Evolutionary conservation across 2,329 filamentous ascomycete species (phyloP).

Genomic region (Monosporascus sp.): DNA sequence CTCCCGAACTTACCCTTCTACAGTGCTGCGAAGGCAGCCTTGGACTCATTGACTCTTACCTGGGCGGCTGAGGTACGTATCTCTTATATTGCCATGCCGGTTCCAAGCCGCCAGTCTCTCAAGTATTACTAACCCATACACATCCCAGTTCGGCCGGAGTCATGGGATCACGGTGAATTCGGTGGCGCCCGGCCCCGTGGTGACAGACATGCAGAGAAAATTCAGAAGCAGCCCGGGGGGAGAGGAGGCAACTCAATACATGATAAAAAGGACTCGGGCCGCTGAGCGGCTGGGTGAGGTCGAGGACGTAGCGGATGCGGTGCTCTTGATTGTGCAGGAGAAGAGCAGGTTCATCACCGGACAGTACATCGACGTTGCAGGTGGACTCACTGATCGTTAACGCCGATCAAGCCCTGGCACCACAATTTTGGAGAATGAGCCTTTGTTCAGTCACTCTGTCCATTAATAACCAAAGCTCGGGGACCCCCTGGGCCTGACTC

Average conservation of each 20-base stretch:
- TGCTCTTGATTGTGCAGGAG: conserved; percentile 12
- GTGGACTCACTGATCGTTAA: neutral
- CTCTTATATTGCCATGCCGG: neutral
- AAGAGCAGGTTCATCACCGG: conserved; percentile 17
- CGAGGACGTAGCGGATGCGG: conserved; percentile 15
- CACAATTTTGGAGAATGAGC: too few species aligned
- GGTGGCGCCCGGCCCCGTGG: conserved; percentile 11
- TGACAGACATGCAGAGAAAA: conserved; percentile 6
- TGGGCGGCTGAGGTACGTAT: conserved; percentile 10
- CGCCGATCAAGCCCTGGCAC: neutral
- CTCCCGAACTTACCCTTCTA: conserved; percentile 6
- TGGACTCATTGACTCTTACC: conserved; percentile 8
- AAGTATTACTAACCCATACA: neutral
- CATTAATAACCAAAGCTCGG: too few species aligned
- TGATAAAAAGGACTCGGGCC: conserved; percentile 6
- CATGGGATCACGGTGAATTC: conserved; percentile 16
- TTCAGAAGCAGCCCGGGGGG: conserved; percentile 7
- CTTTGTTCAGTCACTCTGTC: too few species aligned
- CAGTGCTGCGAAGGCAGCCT: conserved; percentile 10
- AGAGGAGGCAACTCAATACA: neutral
- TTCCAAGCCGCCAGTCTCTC: neutral
- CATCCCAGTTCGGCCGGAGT: conserved; percentile 10
- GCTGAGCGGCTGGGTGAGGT: conserved; percentile 8
- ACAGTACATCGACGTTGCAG: conserved; percentile 10
- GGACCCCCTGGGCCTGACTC: too few species aligned